Base-by-base conservation (phyloP, 805 yeast species). In the Yarrowia sp. region DNA sequence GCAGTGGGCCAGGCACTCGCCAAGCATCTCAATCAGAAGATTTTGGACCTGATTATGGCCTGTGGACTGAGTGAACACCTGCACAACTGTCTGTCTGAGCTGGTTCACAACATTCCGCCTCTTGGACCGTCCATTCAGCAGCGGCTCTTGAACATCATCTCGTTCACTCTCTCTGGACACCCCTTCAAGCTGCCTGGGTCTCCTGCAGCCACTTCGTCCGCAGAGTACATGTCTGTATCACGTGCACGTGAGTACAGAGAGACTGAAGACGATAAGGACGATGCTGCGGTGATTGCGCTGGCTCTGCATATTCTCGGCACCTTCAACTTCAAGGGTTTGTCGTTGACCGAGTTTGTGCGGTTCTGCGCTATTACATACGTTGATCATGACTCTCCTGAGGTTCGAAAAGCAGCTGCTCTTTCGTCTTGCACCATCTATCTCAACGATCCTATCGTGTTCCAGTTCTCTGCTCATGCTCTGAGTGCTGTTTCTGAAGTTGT, bases 1-100 rank as follows among this genome's bases (percentile, higher is more conserved):
- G 93, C 98, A 0, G 90, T 93, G 14, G 98, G 98, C 0, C 96
- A 97, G 11, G 96, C 97, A 0, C 79, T 93, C 65, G 90, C 97
- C 0, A 95, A 93, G 72, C 92, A 90, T 73, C 77, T 95, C 65
- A 92, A 91, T 68, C 83, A 87, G 67, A 96, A 90, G 71, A 81
- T 93, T 22, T 77, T 93, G 61, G 92, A 88, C 69, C 80, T 89
- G 76, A 83, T 93, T 77, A 81, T 93, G 70, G 83, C 87, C 55
- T 91, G 97, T 67, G 89, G 97, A 0, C 81, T 93, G 63, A 88
- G 91, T n/a, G 87, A 85, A 68, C 87, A 89, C 67, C 86, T 93
- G 86, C 87, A 90, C 71, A 85, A 86, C 66, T 88, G 95, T 13
- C 74, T 93, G 36, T 81, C 84, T 66, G 83, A 85, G 1, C 80